These are phyloP conservation scores for Fusarium nodosum DNA, from an alignment of 2,329 filamentous ascomycete genomes.

Conservation along the genomic window DNA sequence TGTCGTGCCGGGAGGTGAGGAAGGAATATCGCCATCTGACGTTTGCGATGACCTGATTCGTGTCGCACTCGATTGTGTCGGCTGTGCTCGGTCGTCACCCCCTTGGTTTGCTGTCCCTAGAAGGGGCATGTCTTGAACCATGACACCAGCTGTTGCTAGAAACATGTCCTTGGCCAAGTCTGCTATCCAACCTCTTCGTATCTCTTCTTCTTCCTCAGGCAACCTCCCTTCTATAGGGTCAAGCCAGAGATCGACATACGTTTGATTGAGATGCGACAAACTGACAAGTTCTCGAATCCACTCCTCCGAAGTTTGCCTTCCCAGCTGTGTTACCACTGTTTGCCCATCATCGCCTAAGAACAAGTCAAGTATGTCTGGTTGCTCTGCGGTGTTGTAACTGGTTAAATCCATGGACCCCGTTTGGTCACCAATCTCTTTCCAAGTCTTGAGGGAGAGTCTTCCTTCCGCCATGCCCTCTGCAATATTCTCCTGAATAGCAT, in stretches of 20 bases:
- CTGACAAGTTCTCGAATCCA: conserved; percentile 45
- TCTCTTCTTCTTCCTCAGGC: conserved; percentile 44
- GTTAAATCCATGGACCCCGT: conserved; percentile 11
- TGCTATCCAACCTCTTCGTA: conserved; percentile 49
- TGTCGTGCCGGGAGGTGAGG: conserved; percentile 34
- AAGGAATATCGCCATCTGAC: conserved; percentile 39
- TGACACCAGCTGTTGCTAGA: conserved; percentile 54
- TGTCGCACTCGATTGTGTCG: conserved; percentile 30
- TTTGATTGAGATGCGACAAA: conserved; percentile 49
- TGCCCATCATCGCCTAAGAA: conserved; percentile 48
- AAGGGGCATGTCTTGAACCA: conserved; percentile 53
- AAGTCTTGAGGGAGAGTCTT: conserved; percentile 52
- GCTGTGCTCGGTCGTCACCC: conserved; percentile 19
- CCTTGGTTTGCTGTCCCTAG: conserved; percentile 44
- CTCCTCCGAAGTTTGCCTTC: conserved; percentile 45
- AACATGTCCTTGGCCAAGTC: conserved; percentile 55
- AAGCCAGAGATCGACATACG: conserved; percentile 54
- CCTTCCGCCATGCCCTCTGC: conserved; percentile 46
- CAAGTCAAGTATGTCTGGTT: conserved; percentile 50
- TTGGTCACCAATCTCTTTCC: conserved; percentile 49
- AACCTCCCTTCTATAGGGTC: conserved; percentile 45
- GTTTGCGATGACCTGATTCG: conserved; percentile 49
- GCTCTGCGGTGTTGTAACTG: conserved; percentile 43
- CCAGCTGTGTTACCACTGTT: conserved; percentile 52
- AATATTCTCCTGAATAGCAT: conserved; percentile 48